Base-by-base conservation (phyloP, 2,329 filamentous ascomycete species). In the Hypomyces rosellus region DNA sequence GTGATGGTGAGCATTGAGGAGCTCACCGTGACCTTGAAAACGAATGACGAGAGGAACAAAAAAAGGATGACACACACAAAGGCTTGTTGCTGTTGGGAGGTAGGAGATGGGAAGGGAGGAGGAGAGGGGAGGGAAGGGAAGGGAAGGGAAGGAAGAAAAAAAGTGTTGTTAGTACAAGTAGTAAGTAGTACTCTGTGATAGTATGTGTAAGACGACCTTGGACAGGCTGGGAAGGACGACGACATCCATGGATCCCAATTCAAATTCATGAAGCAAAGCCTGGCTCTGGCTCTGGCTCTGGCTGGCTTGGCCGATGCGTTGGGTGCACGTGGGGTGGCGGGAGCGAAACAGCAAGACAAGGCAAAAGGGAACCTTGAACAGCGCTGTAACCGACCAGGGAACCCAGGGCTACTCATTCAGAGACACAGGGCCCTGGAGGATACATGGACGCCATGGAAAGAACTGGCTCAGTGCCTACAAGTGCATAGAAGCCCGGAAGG, bases 1-100 rank as follows among this genome's bases (percentile, higher is more conserved):
- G 12, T 5, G 20, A 5, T 20, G 20, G 20, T 20, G 22, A 15
- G 33, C 16, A 22, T 30, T 30, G 25, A 30, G 41, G 37, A 40
- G 40, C 40, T 30, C 45, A 33, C 14, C 40, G 16, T 30, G 15
- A 14, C 33, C 18, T 45, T 45, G 40, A 36, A 45, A 45, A 51
- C 25, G 50, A 48, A 39, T 15, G 50, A 45, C 50, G 45, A 48
- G 34, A 34, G 16, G 7, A 37, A 11, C 9, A 34, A 37, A 45
- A 15, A 42, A 39, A 40, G 45, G 45, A 33, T 14, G 34, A 39
- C 14, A 38, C 20, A 34, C 13, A 18, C 20, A 44, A 13, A 34
- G 37, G 34, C 18, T 25, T 36, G 25, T 30, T 38, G 36, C n/a
- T 38, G 13, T n/a, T 37, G 34, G 36, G 16, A 14, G 36, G 16